A percentile compares a stretch with the other conserved stretches of the same genome.
phyloP scores from a whole-genome alignment of 1,139 yeast genomes.

The Yamadazyma spencermartinsiae region DNA sequence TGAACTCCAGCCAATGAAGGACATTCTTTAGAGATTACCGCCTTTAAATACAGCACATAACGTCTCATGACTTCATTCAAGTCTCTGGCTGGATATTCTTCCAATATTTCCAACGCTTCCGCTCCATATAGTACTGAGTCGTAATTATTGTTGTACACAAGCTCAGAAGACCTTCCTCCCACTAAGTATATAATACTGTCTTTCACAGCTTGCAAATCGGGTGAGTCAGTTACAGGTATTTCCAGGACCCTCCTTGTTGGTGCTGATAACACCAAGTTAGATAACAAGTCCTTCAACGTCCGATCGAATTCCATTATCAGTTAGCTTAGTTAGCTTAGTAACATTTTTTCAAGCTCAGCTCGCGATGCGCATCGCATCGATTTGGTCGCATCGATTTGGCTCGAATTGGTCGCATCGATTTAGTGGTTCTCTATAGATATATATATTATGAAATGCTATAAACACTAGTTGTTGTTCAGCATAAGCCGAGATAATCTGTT shows the following conservation, averaged over 20 bases:
- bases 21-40: neutral
- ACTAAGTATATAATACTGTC: conserved; percentile 15
- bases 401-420: no score
- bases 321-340: neutral
- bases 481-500: conserved; percentile 16
- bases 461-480: conserved; percentile 2
- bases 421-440: neutral
- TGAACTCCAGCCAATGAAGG: conserved; percentile 20
- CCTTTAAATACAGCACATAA: conserved; percentile 20
- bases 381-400: no score
- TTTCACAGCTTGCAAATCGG: conserved; percentile 6
- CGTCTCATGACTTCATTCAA: conserved; percentile 21
- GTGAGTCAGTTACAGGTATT: conserved; percentile 1
- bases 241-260: conserved; percentile 8
- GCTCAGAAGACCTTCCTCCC: conserved; percentile 27
- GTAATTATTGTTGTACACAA: conserved; percentile 20
- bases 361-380: conserved; percentile 11
- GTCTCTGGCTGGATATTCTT: conserved; percentile 20
- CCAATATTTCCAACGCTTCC: conserved; percentile 14
- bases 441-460: conserved; percentile 2
- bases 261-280: conserved; percentile 16
- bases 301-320: neutral
- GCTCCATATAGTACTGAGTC: conserved; percentile 16
- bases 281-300: conserved; percentile 12
- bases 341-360: no score